Conservation (phyloP, 352 stramenopile species). For the Phytopythium aichiense region DNA sequence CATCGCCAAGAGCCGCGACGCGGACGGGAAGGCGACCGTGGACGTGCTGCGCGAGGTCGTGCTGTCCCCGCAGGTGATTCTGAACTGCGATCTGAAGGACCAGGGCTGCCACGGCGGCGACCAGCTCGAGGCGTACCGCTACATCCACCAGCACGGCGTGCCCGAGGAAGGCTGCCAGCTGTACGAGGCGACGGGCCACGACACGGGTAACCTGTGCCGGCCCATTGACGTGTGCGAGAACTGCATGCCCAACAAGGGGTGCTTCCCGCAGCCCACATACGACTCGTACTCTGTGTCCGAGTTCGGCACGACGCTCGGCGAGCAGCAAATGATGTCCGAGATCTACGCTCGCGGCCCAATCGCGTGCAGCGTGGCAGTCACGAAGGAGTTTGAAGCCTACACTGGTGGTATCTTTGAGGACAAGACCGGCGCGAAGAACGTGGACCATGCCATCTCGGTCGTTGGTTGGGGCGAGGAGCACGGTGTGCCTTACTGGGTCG, state of each 20-base stretch:
- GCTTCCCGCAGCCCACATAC: constrained; percentile 89
- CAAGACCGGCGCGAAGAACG: constrained; percentile 71
- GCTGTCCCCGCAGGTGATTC: constrained; percentile 78
- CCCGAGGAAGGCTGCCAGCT: constrained; percentile 94
- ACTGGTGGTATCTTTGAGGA: constrained; percentile 91
- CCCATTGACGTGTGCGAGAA: constrained; percentile 92
- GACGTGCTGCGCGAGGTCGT: constrained; percentile 78
- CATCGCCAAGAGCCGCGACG: constrained; percentile 68
- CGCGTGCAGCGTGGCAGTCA: constrained; percentile 92
- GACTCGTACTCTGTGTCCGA: constrained; percentile 95
- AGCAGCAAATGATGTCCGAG: constrained; percentile 95
- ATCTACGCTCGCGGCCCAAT: constrained; percentile 95
- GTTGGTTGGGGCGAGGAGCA: constrained; percentile 93
- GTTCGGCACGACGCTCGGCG: constrained; percentile 89
- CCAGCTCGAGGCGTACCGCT: constrained; percentile 90
- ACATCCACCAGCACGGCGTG: constrained; percentile 89
- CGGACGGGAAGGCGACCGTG: constrained; percentile 41
- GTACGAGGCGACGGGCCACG: constrained; percentile 90
- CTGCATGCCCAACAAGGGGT: constrained; percentile 78
- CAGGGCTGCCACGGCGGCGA: constrained; percentile 92
- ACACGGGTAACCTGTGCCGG: constrained; percentile 87
- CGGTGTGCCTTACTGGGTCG: constrained; percentile 92
- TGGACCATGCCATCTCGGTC: constrained; percentile 94
- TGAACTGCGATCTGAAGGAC: constrained; percentile 88
- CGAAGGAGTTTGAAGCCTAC: constrained; percentile 88